Percentiles rank a stretch among this genome's conserved stretches.
Conservation (phyloP, 345 rosid genomes). For the Clarkia xantiana region DNA sequence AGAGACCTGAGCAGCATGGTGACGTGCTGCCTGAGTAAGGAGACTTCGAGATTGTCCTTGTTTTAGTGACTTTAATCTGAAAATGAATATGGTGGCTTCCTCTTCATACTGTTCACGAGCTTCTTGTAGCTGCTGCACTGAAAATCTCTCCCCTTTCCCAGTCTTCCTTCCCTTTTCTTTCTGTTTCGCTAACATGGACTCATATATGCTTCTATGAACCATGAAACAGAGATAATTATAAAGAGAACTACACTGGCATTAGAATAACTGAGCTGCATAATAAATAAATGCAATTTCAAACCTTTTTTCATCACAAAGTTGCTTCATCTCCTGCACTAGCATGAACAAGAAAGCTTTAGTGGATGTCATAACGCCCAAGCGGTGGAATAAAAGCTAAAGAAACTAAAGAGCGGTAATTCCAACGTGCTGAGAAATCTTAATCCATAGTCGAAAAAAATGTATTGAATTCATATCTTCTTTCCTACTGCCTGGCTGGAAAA, state of each 20-base stretch:
- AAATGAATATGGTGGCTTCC: constrained; percentile 77
- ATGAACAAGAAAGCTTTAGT: constrained; percentile 2
- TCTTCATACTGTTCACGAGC: constrained; percentile 77
- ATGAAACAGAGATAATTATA: neutral
- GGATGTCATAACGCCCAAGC: neutral
- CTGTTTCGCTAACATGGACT: constrained; percentile 44
- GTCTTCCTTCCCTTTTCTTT: constrained; percentile 64
- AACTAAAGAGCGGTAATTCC: no score
- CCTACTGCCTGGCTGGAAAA: no score
- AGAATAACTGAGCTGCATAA: constrained; percentile 1
- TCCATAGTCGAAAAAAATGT: no score
- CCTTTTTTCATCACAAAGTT: constrained; percentile 93
- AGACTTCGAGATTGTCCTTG: constrained; percentile 95
- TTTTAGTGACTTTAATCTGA: constrained; percentile 81
- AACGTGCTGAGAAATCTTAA: no score
- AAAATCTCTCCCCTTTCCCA: constrained; percentile 60
- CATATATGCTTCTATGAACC: constrained; percentile 47
- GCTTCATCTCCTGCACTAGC: constrained; percentile 82
- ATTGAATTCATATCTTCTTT: no score
- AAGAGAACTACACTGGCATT: constrained; percentile 7
- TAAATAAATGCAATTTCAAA: constrained; percentile 11
- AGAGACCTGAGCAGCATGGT: constrained; percentile 96
- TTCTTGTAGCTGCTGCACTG: constrained; percentile 51
- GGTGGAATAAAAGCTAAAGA: neutral
- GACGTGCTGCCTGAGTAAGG: constrained; percentile 92